phyloP scores from a whole-genome alignment of 2,329 filamentous ascomycete genomes.

The Scedosporium minutisporum region DNA sequence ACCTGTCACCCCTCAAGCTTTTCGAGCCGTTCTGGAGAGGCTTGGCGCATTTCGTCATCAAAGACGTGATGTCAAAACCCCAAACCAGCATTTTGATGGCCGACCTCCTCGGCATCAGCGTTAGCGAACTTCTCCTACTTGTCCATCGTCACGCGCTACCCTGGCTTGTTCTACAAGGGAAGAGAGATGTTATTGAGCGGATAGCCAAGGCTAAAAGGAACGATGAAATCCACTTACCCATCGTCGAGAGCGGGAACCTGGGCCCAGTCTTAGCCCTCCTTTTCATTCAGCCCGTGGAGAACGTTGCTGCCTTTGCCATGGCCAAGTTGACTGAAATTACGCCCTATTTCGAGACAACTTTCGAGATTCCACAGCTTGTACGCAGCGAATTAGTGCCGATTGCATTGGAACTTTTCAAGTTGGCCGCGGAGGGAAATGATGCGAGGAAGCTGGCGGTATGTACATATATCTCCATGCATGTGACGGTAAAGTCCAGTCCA shows the following conservation, averaged over 20 bases:
- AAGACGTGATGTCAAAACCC: constrained; percentile 71
- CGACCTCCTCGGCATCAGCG: constrained; percentile 67
- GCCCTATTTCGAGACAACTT: constrained; percentile 52
- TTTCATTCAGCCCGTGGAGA: constrained; percentile 44
- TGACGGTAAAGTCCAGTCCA: neutral
- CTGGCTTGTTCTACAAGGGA: constrained; percentile 71
- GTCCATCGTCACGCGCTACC: constrained; percentile 79
- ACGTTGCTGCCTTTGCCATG: constrained; percentile 58
- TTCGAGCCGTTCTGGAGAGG: constrained; percentile 85
- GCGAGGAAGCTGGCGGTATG: constrained; percentile 48
- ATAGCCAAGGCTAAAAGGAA: constrained; percentile 72
- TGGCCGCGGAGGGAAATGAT: constrained; percentile 58
- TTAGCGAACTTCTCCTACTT: constrained; percentile 62
- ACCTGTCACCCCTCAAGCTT: constrained; percentile 54
- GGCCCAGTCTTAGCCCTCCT: constrained; percentile 49
- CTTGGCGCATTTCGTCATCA: constrained; percentile 71
- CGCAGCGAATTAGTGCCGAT: constrained; percentile 66
- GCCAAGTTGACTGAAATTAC: constrained; percentile 60
- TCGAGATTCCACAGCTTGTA: constrained; percentile 58
- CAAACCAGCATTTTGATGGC: constrained; percentile 73
- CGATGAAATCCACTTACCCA: constrained; percentile 45
- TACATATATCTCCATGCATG: constrained; percentile 3
- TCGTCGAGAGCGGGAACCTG: constrained; percentile 48
- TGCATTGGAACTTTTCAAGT: constrained; percentile 73
- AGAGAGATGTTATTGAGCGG: constrained; percentile 66